These are phyloP conservation scores for apple (Malus domestica) DNA, from an alignment of 306 rosid genomes.

Conservation along the genomic window DNA sequence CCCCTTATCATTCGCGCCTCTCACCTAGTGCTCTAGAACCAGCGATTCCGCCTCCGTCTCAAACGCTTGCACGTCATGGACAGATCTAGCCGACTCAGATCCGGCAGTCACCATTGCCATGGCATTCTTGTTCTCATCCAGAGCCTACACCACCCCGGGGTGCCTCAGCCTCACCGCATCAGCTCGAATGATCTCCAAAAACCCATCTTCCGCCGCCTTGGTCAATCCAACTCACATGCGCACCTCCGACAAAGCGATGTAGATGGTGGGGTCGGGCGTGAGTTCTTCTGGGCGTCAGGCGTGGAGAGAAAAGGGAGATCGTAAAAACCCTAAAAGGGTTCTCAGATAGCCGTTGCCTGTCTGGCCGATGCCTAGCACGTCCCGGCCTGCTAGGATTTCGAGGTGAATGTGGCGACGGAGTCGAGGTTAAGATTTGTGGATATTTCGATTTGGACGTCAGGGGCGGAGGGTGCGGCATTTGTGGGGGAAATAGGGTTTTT, in stretches of 20 bases:
- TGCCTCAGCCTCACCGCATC: slow-evolving; percentile 88
- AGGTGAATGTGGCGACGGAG: slow-evolving; percentile 37
- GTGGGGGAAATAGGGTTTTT: too few species aligned
- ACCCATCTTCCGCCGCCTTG: slow-evolving; percentile 75
- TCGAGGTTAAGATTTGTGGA: neutral
- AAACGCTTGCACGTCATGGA: too few species aligned
- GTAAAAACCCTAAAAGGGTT: too few species aligned
- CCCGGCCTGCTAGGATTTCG: slow-evolving; percentile 52
- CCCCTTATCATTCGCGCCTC: too few species aligned
- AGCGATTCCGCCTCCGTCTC: too few species aligned
- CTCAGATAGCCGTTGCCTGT: too few species aligned
- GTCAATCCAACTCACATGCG: slow-evolving; percentile 66
- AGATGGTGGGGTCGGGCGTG: slow-evolving; percentile 45
- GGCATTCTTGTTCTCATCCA: slow-evolving; percentile 92
- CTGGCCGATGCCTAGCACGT: slow-evolving; percentile 51
- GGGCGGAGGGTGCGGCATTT: too few species aligned
- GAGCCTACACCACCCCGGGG: slow-evolving; percentile 82
- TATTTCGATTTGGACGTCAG: slow-evolving; percentile 11
- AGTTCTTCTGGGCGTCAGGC: too few species aligned
- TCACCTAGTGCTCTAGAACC: too few species aligned
- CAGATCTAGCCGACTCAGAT: too few species aligned
- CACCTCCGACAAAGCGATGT: slow-evolving; percentile 62
- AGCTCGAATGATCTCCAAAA: slow-evolving; percentile 67
- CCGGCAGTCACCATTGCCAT: slow-evolving; percentile 82
- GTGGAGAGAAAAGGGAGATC: too few species aligned